These are phyloP conservation scores for Argentina anserina DNA, from an alignment of 306 rosid species.

Conservation along the genomic window DNA sequence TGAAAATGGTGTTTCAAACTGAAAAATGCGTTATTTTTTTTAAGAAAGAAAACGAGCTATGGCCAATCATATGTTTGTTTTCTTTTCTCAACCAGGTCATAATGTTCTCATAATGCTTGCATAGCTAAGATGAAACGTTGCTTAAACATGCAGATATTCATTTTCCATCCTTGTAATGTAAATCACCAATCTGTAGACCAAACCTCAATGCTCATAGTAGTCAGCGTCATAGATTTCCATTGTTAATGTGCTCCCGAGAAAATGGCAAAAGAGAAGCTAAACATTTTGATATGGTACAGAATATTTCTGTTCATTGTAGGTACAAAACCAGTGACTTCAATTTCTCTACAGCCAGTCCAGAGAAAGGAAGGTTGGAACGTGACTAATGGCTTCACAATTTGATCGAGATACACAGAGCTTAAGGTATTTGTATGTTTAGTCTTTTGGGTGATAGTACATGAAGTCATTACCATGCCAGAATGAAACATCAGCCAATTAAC, in stretches of 20 bases:
- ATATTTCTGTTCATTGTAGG: background rate
- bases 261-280: background rate
- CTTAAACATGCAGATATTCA: background rate
- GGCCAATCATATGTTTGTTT: background rate
- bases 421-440: background rate
- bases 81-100: background rate
- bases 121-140: background rate
- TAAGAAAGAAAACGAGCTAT: too few species aligned
- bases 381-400: background rate
- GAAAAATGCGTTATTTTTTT: too few species aligned
- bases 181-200: background rate
- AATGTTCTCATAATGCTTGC: background rate
- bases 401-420: background rate
- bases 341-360: background rate
- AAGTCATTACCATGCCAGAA: background rate
- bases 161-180: background rate
- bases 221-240: background rate
- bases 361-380: slow-evolving; percentile 14
- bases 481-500: slow-evolving; percentile 2
- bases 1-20: too few species aligned
- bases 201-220: background rate
- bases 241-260: too few species aligned
- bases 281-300: background rate
- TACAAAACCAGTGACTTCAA: background rate
- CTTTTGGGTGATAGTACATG: slow-evolving; percentile 4